These are phyloP conservation scores for Candida silvicultrix DNA, from an alignment of 805 yeast genomes.

Conservation along the genomic window DNA sequence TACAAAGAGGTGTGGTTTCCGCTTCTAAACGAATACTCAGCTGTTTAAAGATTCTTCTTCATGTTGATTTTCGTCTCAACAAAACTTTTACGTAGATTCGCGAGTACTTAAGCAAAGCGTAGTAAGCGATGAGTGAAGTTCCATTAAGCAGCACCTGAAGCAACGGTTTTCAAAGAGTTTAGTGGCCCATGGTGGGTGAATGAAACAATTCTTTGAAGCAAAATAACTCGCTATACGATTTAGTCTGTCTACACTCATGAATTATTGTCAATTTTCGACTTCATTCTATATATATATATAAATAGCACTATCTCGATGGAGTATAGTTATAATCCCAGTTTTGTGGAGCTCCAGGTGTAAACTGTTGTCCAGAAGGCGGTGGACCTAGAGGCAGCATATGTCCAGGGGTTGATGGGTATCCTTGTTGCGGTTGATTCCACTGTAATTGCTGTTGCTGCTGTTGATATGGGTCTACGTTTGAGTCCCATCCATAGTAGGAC, in stretches of 20 bases:
- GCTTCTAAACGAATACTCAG: too few relatives aligned
- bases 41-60: too few relatives aligned
- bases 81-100: not conserved
- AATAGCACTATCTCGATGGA: not conserved
- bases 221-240: too few relatives aligned
- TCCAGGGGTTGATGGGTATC: not conserved
- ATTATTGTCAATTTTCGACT: too few relatives aligned
- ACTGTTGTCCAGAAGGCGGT: not conserved
- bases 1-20: not conserved
- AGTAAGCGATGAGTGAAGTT: too few relatives aligned
- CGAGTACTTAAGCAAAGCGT: not conserved
- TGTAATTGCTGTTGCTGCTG: constrained; percentile 4
- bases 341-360: not conserved
- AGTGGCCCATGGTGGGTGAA: too few relatives aligned
- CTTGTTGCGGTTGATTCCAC: constrained; percentile 1
- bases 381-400: not conserved
- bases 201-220: too few relatives aligned
- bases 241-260: too few relatives aligned
- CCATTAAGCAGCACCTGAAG: too few relatives aligned
- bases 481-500: constrained; percentile 30
- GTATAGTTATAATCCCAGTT: not conserved
- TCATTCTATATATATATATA: not conserved
- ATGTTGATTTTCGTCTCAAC: not conserved
- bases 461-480: constrained; percentile 4
- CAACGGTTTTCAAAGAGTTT: too few relatives aligned